Base-by-base conservation (phyloP, 2,329 filamentous ascomycete species). In the Stemphylium vesicarium region DNA sequence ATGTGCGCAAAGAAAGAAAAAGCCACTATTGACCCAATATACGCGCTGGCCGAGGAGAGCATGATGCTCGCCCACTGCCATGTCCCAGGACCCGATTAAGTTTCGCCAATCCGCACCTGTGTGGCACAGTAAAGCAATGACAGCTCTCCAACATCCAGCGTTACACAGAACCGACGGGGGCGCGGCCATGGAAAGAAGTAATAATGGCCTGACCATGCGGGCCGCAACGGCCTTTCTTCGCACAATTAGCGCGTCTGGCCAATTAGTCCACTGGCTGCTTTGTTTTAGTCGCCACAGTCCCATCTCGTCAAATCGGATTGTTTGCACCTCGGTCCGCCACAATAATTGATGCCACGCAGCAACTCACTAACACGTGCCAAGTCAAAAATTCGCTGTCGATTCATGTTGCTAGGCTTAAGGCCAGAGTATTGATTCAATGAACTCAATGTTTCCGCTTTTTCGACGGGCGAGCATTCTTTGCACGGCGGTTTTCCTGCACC, bases 391-490 rank as follows among this genome's bases (percentile, higher is more conserved):
- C 47, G 8, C 39, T 44, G 24, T 52, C 53, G 50, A 53, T 42
- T 53, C 53, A 49, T 45, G 43, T 50, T 44, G 42, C 41, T 49
- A 37, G 38, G 38, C 33, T 22, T 39, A 22, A 15, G 16, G 35
- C 35, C 33, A 36, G 46, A 49, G 50, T 60, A 60, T 62, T 57
- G 57, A 50, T 47, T 45, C 47, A 51, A 57, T 51, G 40, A 55
- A 42, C 56, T 74, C 64, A 76, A 55, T 69, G 60, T 56, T 78
- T 80, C 61, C 73, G 79, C 79, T 84, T 92, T 78, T 84, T 89
- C 36, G 84, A 72, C 7, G 92, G 92, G 68, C 94, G 82, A 8
- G 91, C 93, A 76, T 96, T 98, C 86, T 99, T 98, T 72, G 89
- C 89, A 74, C 81, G 87, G 73, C 85, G 86, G 78, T 84, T 85